Evolutionary conservation across 192 early-diverging fungal species (phyloP).

Genomic region (Gigaspora rosea): DNA sequence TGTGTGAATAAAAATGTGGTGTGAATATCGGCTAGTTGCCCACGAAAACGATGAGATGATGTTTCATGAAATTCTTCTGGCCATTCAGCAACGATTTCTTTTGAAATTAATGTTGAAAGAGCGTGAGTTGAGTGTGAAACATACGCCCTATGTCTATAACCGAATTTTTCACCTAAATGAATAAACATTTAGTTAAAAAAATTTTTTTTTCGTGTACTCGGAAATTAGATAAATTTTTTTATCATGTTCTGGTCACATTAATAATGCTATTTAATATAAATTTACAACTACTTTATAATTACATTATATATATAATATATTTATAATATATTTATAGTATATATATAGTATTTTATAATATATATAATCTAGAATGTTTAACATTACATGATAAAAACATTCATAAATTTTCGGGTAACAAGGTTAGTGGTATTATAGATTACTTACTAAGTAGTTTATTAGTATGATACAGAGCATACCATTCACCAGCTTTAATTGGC

Average conservation of each 20-base stretch:
- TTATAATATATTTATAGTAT: too few relatives aligned
- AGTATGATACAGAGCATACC: conserved; percentile 38
- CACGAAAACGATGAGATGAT: conserved; percentile 43
- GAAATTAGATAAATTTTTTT: neutral
- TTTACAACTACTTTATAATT: too few relatives aligned
- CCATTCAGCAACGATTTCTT: conserved; percentile 42
- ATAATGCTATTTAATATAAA: too few relatives aligned
- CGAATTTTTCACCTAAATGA: conserved; percentile 32
- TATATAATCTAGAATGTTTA: too few relatives aligned
- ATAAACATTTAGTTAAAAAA: neutral
- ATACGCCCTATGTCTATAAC: conserved; percentile 35
- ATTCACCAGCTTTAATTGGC: conserved; percentile 29
- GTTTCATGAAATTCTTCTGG: conserved; percentile 35
- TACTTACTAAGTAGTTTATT: conserved; percentile 39
- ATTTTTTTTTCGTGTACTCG: neutral
- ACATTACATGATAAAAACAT: too few relatives aligned
- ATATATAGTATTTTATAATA: too few relatives aligned
- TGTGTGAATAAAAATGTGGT: conserved; percentile 42
- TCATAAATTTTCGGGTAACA: too few relatives aligned
- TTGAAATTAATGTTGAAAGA: conserved; percentile 33
- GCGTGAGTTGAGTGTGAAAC: conserved; percentile 41
- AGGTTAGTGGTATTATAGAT: neutral
- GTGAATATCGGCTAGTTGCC: conserved; percentile 34
- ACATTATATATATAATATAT: too few relatives aligned
- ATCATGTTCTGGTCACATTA: neutral